Conservation (phyloP, 2,329 filamentous ascomycete genomes). For the Aspergillus arachidicola region DNA sequence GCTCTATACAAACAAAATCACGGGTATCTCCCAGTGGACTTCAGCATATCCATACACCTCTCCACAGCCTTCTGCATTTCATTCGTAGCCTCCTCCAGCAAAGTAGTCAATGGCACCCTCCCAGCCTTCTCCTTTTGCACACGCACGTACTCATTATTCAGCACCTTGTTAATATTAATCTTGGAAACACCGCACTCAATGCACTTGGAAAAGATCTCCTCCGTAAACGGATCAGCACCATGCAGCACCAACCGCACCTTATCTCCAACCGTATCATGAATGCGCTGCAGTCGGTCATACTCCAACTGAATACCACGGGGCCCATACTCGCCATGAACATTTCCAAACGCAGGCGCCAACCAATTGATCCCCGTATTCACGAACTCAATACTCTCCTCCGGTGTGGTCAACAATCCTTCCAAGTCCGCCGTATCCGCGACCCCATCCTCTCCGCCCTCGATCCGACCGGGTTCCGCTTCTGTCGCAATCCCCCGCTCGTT, state of each 20-base stretch:
- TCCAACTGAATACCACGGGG: conserved; percentile 65
- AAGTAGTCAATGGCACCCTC: conserved; percentile 53
- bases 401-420: conserved; percentile 66
- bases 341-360: conserved; percentile 74
- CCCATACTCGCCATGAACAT: conserved; percentile 75
- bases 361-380: conserved; percentile 72
- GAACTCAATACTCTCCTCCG: conserved; percentile 71
- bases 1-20: conserved; percentile 2
- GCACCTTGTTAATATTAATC: conserved; percentile 62
- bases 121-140: conserved; percentile 54
- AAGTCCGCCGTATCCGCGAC: conserved; percentile 68
- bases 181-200: conserved; percentile 59
- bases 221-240: conserved; percentile 60
- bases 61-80: conserved; percentile 60
- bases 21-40: conserved; percentile 41
- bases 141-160: conserved; percentile 55
- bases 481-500: conserved; percentile 67
- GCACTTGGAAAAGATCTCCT: conserved; percentile 58
- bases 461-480: conserved; percentile 71
- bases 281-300: conserved; percentile 55
- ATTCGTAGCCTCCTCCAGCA: conserved; percentile 58
- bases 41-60: conserved; percentile 57
- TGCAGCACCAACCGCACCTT: conserved; percentile 59
- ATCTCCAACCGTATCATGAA: conserved; percentile 53
- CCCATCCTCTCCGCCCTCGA: conserved; percentile 75